These are phyloP conservation scores for Papiliotrema flavescens DNA, from an alignment of 1,284 basidiomycete genomes.

Conservation along the genomic window DNA sequence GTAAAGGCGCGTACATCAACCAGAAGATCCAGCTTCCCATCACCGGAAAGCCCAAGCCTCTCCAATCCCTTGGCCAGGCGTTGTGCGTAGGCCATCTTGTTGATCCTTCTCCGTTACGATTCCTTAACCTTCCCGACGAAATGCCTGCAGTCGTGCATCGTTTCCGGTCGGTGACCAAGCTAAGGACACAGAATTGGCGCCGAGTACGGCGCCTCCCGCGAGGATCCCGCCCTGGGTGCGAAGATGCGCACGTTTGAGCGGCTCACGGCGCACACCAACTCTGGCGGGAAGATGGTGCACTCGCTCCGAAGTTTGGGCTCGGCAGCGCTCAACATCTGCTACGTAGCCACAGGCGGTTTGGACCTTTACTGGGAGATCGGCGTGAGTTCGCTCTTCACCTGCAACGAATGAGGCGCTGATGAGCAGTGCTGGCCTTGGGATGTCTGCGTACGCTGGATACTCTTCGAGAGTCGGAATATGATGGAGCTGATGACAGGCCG, in stretches of 20 bases:
- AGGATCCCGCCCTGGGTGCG: constrained; percentile 64
- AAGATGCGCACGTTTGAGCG: constrained; percentile 71
- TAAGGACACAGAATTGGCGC: constrained; percentile 58
- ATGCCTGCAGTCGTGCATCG: no score
- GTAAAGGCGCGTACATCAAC: constrained; percentile 74
- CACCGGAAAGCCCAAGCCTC: constrained; percentile 67
- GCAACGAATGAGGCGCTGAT: background rate
- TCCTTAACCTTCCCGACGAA: no score
- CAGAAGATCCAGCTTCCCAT: constrained; percentile 61
- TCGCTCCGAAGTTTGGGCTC: constrained; percentile 78
- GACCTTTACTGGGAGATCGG: constrained; percentile 89
- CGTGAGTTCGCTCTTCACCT: constrained; percentile 20
- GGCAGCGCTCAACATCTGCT: constrained; percentile 76
- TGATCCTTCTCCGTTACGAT: background rate
- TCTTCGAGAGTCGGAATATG: constrained; percentile 34
- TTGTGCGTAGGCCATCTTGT: constrained; percentile 46
- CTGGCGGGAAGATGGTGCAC: constrained; percentile 81
- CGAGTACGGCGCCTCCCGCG: constrained; percentile 79
- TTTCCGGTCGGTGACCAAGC: no score
- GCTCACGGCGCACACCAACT: constrained; percentile 68
- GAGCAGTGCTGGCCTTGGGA: constrained; percentile 70
- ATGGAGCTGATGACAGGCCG: constrained; percentile 54
- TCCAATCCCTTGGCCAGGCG: constrained; percentile 72
- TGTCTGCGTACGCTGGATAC: no score
- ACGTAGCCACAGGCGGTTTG: constrained; percentile 77